phyloP scores from a whole-genome alignment of 2,329 filamentous ascomycete species.

The Aspergillaceae sp. region DNA sequence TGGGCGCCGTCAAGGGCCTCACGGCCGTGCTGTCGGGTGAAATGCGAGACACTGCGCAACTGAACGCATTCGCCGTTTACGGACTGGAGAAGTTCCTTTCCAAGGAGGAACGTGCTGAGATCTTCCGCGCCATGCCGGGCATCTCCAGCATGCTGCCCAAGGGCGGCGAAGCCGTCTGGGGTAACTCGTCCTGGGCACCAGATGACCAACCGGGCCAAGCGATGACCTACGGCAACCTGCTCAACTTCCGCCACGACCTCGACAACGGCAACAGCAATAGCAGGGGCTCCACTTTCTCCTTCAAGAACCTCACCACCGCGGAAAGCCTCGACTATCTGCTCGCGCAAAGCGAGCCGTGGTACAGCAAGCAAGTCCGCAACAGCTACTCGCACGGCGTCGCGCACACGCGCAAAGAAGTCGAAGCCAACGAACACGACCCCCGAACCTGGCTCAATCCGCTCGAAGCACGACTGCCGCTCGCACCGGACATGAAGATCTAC shows the following conservation, averaged over 20 bases:
- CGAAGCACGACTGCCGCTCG: constrained; percentile 78
- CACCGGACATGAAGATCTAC: constrained; percentile 86
- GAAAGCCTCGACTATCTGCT: constrained; percentile 71
- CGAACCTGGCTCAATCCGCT: constrained; percentile 92
- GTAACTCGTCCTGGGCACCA: constrained; percentile 75
- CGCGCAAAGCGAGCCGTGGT: constrained; percentile 76
- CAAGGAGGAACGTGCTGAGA: constrained; percentile 79
- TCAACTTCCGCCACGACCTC: constrained; percentile 62
- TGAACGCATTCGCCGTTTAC: constrained; percentile 94
- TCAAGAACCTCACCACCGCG: constrained; percentile 68
- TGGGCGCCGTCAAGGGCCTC: constrained; percentile 83
- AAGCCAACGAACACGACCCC: constrained; percentile 66
- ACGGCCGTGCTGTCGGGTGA: constrained; percentile 88
- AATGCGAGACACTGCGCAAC: constrained; percentile 95
- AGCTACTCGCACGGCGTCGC: constrained; percentile 88
- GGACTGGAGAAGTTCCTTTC: constrained; percentile 92
- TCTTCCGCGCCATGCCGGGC: constrained; percentile 95
- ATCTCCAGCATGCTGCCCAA: constrained; percentile 95
- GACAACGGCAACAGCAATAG: constrained; percentile 37
- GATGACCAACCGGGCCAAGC: constrained; percentile 71
- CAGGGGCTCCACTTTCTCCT: constrained; percentile 53
- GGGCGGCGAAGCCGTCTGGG: constrained; percentile 91
- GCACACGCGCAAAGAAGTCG: constrained; percentile 67
- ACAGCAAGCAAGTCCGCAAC: constrained; percentile 58
- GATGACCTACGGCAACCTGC: constrained; percentile 66